Conservation (phyloP, 129 eudicot species). For the Dittrichia graveolens region DNA sequence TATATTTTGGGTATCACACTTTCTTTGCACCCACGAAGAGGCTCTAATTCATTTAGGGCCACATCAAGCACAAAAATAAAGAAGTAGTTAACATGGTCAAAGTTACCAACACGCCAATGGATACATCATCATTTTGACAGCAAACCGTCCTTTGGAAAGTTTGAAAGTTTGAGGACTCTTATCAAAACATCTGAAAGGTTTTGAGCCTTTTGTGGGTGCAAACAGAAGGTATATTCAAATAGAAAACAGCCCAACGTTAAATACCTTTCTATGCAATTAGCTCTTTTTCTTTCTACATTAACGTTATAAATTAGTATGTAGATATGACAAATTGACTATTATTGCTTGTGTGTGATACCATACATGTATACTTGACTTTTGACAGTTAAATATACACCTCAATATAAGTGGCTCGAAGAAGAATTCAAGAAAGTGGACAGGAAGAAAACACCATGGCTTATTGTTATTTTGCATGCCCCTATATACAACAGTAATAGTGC, state of each 20-base stretch:
- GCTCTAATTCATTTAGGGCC: not conserved
- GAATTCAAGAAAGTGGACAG: slow-evolving; percentile 83
- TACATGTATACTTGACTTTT: slow-evolving; percentile 8
- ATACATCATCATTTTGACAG: slow-evolving; percentile 6
- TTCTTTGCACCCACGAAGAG: not conserved
- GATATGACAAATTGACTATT: not conserved
- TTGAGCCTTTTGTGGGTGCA: slow-evolving; percentile 2
- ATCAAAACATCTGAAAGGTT: too few species aligned
- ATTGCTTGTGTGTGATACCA: slow-evolving; percentile 4
- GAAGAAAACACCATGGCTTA: slow-evolving; percentile 89
- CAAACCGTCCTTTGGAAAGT: not conserved
- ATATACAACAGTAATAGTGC: slow-evolving; percentile 78
- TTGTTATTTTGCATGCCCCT: slow-evolving; percentile 83
- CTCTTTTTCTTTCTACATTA: slow-evolving; percentile 7
- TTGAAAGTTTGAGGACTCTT: not conserved
- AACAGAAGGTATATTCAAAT: not conserved
- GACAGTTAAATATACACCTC: slow-evolving; percentile 92
- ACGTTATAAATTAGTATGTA: not conserved
- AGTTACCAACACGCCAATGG: not conserved
- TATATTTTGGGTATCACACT: not conserved
- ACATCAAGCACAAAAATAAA: not conserved
- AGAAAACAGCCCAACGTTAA: not conserved
- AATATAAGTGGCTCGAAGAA: slow-evolving; percentile 63
- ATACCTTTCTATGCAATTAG: not conserved
- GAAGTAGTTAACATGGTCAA: slow-evolving; percentile 8